Evolutionary conservation across 2,329 filamentous ascomycete genomes (phyloP).

Genomic region (Cladophialophora psammophila): DNA sequence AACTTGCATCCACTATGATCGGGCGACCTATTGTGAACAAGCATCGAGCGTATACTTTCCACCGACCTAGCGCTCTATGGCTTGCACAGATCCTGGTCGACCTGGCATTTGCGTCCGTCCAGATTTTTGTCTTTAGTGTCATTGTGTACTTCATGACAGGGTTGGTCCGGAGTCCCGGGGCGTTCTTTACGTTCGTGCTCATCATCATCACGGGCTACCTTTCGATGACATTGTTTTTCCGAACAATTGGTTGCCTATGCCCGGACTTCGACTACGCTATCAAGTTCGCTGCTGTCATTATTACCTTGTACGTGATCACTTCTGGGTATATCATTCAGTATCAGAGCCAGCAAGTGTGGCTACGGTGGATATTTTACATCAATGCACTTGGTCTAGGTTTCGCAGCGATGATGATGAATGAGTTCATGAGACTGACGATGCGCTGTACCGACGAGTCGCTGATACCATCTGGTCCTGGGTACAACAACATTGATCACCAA

Average conservation of each 20-base stretch:
- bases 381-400: constrained; percentile 79
- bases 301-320: constrained; percentile 82
- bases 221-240: constrained; percentile 78
- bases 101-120: constrained; percentile 71
- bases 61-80: constrained; percentile 81
- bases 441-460: constrained; percentile 73
- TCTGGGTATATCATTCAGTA: constrained; percentile 86
- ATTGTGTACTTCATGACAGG: constrained; percentile 83
- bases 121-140: constrained; percentile 75
- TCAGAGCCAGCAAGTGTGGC: constrained; percentile 74
- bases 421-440: constrained; percentile 74
- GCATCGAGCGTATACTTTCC: constrained; percentile 82
- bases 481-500: constrained; percentile 75
- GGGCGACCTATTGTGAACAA: constrained; percentile 82
- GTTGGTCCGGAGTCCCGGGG: constrained; percentile 71
- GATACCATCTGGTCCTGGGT: constrained; percentile 73
- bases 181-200: constrained; percentile 79
- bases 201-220: constrained; percentile 73
- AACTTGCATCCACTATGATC: constrained; percentile 76
- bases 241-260: constrained; percentile 75
- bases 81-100: constrained; percentile 77
- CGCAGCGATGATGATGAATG: constrained; percentile 82
- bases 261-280: constrained; percentile 86
- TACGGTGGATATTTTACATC: constrained; percentile 81
- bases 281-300: constrained; percentile 79